Percentiles rank a stretch among this genome's conserved stretches.
Evolutionary conservation across 768 basidiomycete genomes (phyloP).

Genomic region (Guyanaporus albipodus): DNA sequence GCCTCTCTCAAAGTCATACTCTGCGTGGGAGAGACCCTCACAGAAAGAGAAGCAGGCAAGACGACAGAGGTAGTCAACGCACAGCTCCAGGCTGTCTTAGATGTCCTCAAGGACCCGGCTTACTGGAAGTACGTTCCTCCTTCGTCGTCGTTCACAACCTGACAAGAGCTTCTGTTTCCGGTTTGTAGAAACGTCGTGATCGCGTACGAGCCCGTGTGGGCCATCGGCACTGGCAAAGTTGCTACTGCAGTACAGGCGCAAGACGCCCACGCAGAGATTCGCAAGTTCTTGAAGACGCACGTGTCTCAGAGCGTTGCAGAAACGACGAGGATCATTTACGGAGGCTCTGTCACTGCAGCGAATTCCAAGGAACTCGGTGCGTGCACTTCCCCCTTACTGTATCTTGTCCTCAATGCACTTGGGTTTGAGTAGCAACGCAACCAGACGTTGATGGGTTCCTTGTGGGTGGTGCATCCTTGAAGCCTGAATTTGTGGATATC

Average conservation of each 20-base stretch:
- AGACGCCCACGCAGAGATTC: conserved; percentile 82
- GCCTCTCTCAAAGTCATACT: conserved; percentile 82
- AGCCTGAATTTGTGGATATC: conserved; percentile 93
- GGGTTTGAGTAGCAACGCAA: conserved; percentile 50
- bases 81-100: conserved; percentile 77
- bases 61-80: conserved; percentile 77
- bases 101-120: conserved; percentile 45
- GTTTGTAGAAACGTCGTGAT: conserved; percentile 76
- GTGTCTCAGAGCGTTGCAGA: conserved; percentile 71
- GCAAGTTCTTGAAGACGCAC: conserved; percentile 60
- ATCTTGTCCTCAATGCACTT: neutral
- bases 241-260: conserved; percentile 92
- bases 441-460: conserved; percentile 96
- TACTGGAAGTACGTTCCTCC: conserved; percentile 85
- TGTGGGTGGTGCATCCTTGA: conserved; percentile 95
- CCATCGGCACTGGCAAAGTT: conserved; percentile 97
- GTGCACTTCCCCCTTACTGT: conserved; percentile 23
- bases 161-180: neutral
- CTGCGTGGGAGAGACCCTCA: conserved; percentile 93
- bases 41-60: conserved; percentile 74
- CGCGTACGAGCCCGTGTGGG: conserved; percentile 98
- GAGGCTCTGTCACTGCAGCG: conserved; percentile 86
- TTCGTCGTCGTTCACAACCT: neutral
- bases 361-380: conserved; percentile 86
- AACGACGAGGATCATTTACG: conserved; percentile 86